Percentiles rank a stretch among this genome's conserved stretches.
Evolutionary conservation across 495 filamentous ascomycete genomes (phyloP).

Genomic region (Neurospora africana): DNA sequence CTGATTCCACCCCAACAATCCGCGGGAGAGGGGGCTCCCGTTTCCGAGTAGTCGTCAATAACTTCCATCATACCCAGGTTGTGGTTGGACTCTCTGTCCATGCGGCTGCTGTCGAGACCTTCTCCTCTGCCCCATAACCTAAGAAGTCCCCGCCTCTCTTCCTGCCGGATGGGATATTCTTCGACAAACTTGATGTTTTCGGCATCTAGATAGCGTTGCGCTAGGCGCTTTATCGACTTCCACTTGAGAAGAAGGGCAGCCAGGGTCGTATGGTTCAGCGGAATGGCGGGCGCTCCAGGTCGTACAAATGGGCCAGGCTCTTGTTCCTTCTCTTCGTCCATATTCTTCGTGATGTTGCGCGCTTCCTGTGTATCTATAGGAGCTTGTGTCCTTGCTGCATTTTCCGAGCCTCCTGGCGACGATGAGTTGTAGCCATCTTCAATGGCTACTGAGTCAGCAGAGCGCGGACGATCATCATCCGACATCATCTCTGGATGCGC

Average conservation of each 20-base stretch:
- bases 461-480: constrained; percentile 15
- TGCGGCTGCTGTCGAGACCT: constrained; percentile 40
- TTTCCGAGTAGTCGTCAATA: constrained; percentile 35
- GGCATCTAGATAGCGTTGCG: constrained; percentile 32
- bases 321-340: constrained; percentile 35
- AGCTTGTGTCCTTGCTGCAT: not conserved
- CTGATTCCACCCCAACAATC: constrained; percentile 41
- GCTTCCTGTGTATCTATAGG: constrained; percentile 19
- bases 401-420: constrained; percentile 13
- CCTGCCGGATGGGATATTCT: constrained; percentile 54
- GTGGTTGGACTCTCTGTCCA: constrained; percentile 19
- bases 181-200: constrained; percentile 52
- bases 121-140: constrained; percentile 73
- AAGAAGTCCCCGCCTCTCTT: constrained; percentile 65
- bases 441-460: constrained; percentile 12
- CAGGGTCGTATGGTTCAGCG: constrained; percentile 68
- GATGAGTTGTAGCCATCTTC: constrained; percentile 13
- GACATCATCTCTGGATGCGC: constrained; percentile 3
- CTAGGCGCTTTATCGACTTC: constrained; percentile 50
- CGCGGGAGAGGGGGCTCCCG: constrained; percentile 36
- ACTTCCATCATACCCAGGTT: constrained; percentile 20
- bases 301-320: constrained; percentile 34
- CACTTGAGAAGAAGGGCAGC: constrained; percentile 69
- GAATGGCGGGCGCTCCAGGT: constrained; percentile 53
- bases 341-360: constrained; percentile 21